Base-by-base conservation (phyloP, 345 rosid genomes). In the Euphorbia lathyris region DNA sequence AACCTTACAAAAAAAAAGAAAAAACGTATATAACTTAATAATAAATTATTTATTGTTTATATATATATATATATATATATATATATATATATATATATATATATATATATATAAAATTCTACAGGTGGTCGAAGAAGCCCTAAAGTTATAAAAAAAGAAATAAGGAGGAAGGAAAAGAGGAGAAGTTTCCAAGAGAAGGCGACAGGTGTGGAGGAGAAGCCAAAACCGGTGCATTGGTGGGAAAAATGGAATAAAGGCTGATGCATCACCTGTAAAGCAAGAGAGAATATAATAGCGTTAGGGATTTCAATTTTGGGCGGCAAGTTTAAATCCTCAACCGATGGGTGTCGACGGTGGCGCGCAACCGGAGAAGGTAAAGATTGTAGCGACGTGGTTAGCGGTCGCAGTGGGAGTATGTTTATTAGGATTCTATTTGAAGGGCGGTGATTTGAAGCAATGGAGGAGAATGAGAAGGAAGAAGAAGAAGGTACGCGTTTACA, bases 401-500 rank as follows among this genome's bases (percentile, higher is more conserved):
- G 73, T 56, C 32, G 73, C 51, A 7, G 66, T 64, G 2, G 80
- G 80, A 10, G 61, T 63, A 10, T 63, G 66, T n/a, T 61, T 72
- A 51, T 22, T 77, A 38, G 76, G 73, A 4, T 14, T 67, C 11
- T 77, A 67, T 50, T 20, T 72, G 47, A 72, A 63, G 32, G 63
- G 43, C 9, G 75, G 17, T 9, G 62, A 74, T 26, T 48, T 59
- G 34, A 62, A 23, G 19, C 68, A 23, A 2, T 70, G 78, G 74
- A 14, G 42, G 7, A 51, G 47, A 38, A 40, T 50, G 45, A 73
- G 67, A 45, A 78, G 78, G 67, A 83, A 82, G 78, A 82, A 82
- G 81, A 82, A 82, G 81, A 71, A 78, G 5, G 72, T 86, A 4
- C 85, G 96, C 25, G 96, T 87, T 1, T 87, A 89, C 77, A 89